These are phyloP conservation scores for Phytophthora multivora DNA, from an alignment of 352 stramenopile genomes.

Conservation along the genomic window DNA sequence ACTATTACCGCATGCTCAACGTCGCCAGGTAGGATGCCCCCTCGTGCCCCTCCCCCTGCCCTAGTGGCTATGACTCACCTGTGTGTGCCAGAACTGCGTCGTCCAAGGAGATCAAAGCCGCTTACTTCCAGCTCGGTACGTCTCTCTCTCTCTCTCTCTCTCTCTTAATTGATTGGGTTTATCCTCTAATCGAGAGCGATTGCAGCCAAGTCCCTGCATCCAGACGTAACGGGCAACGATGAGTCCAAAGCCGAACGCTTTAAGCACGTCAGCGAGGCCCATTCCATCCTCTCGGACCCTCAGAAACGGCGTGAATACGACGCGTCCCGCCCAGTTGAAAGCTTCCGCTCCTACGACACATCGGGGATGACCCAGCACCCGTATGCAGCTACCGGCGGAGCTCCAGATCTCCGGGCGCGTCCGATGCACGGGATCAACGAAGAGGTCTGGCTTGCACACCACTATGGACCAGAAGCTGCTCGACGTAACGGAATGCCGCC, in stretches of 20 bases:
- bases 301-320: slow-evolving; percentile 68
- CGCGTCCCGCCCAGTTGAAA: slow-evolving; percentile 47
- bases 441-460: slow-evolving; percentile 83
- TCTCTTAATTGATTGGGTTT: background rate
- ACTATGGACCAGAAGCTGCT: slow-evolving; percentile 68
- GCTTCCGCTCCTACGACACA: slow-evolving; percentile 49
- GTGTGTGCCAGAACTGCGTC: slow-evolving; percentile 48
- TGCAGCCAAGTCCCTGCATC: slow-evolving; percentile 81
- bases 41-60: background rate
- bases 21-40: slow-evolving; percentile 52
- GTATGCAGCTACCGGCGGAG: slow-evolving; percentile 47
- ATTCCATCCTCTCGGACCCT: slow-evolving; percentile 77
- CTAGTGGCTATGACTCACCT: background rate
- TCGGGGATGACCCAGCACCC: slow-evolving; percentile 52
- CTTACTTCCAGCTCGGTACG: slow-evolving; percentile 78
- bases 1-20: slow-evolving; percentile 86
- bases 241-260: slow-evolving; percentile 83
- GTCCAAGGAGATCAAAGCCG: slow-evolving; percentile 78
- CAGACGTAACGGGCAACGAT: slow-evolving; percentile 86
- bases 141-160: background rate
- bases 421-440: slow-evolving; percentile 81
- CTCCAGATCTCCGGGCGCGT: slow-evolving; percentile 32
- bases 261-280: slow-evolving; percentile 81
- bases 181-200: background rate
- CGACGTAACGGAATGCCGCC: slow-evolving; percentile 52